Evolutionary conservation across 306 rosid species (phyloP).

Genomic region (Cicer bijugum): DNA sequence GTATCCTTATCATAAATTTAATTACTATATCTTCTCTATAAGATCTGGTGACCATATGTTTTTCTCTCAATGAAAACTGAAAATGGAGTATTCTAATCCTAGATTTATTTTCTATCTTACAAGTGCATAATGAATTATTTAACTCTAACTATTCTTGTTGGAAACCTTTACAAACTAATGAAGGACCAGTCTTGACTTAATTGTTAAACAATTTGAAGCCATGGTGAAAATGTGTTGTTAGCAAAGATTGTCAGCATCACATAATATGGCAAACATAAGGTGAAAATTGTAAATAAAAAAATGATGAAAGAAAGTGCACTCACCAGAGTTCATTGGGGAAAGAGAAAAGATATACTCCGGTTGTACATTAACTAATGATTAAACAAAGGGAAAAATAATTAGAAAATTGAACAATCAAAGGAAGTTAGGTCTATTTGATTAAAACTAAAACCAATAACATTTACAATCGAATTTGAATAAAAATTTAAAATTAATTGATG

Average conservation of each 20-base stretch:
- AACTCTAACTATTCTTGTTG: constrained; percentile 1
- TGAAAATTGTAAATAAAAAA: too few relatives aligned
- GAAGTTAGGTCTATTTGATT: not conserved
- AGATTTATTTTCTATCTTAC: not conserved
- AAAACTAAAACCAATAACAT: not conserved
- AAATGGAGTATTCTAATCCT: not conserved
- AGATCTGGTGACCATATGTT: not conserved
- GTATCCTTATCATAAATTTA: not conserved
- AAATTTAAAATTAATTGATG: not conserved
- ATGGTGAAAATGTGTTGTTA: too few relatives aligned
- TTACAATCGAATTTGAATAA: not conserved
- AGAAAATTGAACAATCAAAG: not conserved
- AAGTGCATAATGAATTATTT: not conserved
- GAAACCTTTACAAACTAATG: not conserved
- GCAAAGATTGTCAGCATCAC: too few relatives aligned
- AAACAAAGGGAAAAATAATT: not conserved
- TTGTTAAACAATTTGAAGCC: too few relatives aligned
- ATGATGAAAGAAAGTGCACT: too few relatives aligned
- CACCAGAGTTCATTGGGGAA: too few relatives aligned
- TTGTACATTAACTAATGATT: too few relatives aligned
- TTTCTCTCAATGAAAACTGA: not conserved
- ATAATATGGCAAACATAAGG: not conserved
- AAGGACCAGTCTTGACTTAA: not conserved
- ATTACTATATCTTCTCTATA: not conserved
- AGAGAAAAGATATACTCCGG: too few relatives aligned